Base-by-base conservation (phyloP, 2,329 filamentous ascomycete species). In the Domatiomyces globalis region DNA sequence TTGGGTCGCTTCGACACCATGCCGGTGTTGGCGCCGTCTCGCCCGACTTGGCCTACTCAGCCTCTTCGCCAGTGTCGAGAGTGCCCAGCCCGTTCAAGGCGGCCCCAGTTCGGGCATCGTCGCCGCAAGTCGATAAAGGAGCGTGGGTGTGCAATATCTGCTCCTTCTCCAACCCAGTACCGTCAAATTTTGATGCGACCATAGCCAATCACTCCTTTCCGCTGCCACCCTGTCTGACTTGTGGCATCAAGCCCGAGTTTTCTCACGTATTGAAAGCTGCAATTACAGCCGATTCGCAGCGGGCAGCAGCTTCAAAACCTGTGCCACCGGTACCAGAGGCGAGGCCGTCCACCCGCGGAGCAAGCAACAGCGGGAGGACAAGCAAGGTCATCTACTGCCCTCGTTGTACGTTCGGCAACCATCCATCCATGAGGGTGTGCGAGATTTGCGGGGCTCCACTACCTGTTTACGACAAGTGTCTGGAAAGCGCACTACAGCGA, bases 111-210 rank as follows among this genome's bases (percentile, higher is more conserved):
- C 27, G 27, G 4, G 33, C 27, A 3, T 17, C 42, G 6, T 43
- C 43, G n/a, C n/a, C 52, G 18, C 12, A 42, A 17, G 20, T 43
- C 4, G 43, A 45, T 47, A 58, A 78, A 54, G 87, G 86, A 5
- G 95, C 88, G 3, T 96, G 90, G 90, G 83, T 96, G 18, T 96
- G 90, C 70, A 84, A 86, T 1, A 96, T 96, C 62, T 96, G 90
- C 73, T 90, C 85, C 59, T 94, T 94, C 64, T 90, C 89, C 8
- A 96, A 96, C 62, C 84, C 87, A 0, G 81, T 95, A 1, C 89
- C 92, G 0, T 85, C 86, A 39, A 95, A 95, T 66, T 96, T 96
- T 65, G 90, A 96, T 62, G 85, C 88, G 0, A 76, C 82, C 1
- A 82, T 84, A 2, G 87, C 87, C 7, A 92, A 80, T 55, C 79